Percentiles rank a stretch among this genome's conserved stretches.
These are phyloP conservation scores for Oenanthe sinensis DNA, from an alignment of 129 eudicot species.

Conservation along the genomic window DNA sequence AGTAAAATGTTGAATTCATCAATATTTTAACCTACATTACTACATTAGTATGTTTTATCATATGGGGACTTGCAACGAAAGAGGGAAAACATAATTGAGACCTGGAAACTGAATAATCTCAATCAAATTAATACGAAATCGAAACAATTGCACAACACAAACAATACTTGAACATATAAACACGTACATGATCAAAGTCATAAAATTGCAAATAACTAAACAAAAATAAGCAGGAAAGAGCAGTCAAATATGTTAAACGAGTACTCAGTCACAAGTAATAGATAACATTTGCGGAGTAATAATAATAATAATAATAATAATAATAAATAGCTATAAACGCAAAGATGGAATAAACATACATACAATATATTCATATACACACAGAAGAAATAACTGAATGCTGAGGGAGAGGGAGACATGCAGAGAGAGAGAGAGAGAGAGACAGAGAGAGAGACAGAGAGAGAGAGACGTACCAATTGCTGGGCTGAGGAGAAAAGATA, in stretches of 20 bases:
- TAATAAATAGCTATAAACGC: too few species aligned
- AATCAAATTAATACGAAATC: not conserved
- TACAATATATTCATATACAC: too few species aligned
- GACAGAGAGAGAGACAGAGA: not conserved
- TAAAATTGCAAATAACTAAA: not conserved
- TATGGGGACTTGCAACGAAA: not conserved
- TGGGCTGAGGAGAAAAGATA: not conserved
- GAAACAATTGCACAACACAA: not conserved
- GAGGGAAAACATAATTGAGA: not conserved
- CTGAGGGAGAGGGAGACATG: not conserved
- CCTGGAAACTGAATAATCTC: too few species aligned
- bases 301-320: too few species aligned
- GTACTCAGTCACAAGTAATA: not conserved
- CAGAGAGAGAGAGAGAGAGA: not conserved
- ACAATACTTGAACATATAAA: not conserved
- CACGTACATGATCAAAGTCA: not conserved
- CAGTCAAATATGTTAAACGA: too few species aligned
- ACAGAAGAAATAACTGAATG: too few species aligned
- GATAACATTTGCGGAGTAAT: too few species aligned
- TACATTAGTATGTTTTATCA: not conserved
- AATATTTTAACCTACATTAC: too few species aligned
- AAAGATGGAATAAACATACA: not conserved
- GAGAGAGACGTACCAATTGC: not conserved
- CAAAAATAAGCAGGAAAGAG: not conserved
- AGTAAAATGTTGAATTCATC: not conserved